A percentile compares a stretch with the other conserved stretches of the same genome.
Evolutionary conservation across 140 eudicot species (phyloP).

Genomic region (Bidens hawaiensis): DNA sequence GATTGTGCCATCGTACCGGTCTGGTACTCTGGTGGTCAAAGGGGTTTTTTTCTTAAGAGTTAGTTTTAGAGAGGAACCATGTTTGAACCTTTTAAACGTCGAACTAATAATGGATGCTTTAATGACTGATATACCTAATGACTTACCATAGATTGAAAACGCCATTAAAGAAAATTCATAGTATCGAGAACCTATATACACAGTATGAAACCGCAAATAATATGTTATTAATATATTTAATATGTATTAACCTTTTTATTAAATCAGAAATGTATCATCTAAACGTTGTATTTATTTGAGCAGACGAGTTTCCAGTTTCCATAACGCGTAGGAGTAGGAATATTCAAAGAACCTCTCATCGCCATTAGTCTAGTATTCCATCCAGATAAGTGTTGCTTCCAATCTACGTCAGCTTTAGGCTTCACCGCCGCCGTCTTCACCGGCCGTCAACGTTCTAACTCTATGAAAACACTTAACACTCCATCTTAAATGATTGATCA

Average conservation of each 20-base stretch:
- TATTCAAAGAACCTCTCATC: constrained; percentile 19
- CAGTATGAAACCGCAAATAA: not conserved
- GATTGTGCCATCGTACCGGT: no score
- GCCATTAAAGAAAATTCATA: no score
- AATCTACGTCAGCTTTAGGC: constrained; percentile 58
- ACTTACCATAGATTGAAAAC: no score
- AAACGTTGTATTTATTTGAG: not conserved
- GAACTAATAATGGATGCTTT: no score
- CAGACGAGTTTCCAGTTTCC: not conserved
- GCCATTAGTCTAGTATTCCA: constrained; percentile 12
- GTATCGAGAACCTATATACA: no score
- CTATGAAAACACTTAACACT: constrained; percentile 25
- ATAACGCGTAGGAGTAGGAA: constrained; percentile 26
- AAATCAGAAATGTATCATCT: not conserved
- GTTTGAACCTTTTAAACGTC: no score
- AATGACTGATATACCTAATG: no score
- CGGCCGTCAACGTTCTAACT: constrained; percentile 73
- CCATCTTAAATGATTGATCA: constrained; percentile 26
- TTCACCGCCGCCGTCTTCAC: constrained; percentile 75
- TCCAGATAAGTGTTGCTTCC: constrained; percentile 31
- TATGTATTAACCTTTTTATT: not conserved
- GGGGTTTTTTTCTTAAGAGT: no score
- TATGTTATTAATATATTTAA: not conserved
- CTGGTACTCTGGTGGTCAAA: no score
- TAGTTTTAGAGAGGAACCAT: no score